phyloP scores from a whole-genome alignment of 1,284 basidiomycete species.

The Boletus subluridellus region DNA sequence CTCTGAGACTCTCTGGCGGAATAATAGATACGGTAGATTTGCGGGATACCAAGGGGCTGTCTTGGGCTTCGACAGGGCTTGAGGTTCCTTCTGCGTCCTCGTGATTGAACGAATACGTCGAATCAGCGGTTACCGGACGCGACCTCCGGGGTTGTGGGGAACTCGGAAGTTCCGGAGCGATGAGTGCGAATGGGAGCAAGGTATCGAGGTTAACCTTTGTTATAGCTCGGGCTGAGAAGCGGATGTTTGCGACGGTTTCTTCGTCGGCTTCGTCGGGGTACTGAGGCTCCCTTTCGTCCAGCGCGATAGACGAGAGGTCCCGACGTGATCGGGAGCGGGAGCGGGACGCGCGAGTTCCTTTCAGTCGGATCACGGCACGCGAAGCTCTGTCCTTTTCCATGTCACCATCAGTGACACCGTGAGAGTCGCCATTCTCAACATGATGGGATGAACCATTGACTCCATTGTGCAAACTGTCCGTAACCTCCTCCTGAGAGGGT shows the following conservation, averaged over 20 bases:
- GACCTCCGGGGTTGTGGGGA: conserved; percentile 36
- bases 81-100: conserved; percentile 19
- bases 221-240: conserved; percentile 67
- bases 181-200: conserved; percentile 71
- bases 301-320: conserved; percentile 52
- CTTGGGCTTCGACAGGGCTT: conserved; percentile 19
- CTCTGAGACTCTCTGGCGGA: conserved; percentile 63
- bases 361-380: conserved; percentile 69
- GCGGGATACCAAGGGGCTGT: conserved; percentile 28
- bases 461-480: conserved; percentile 26
- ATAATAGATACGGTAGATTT: conserved; percentile 45
- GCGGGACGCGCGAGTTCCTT: conserved; percentile 43
- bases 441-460: conserved; percentile 26
- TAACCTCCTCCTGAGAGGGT: conserved; percentile 19
- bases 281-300: conserved; percentile 47
- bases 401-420: conserved; percentile 34
- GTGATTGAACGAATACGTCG: conserved; percentile 8
- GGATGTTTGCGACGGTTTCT: conserved; percentile 63
- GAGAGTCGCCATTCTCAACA: conserved; percentile 27
- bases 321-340: conserved; percentile 72
- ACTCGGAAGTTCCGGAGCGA: conserved; percentile 59
- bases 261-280: conserved; percentile 56
- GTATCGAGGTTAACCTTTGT: conserved; percentile 53
- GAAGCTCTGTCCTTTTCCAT: conserved; percentile 52
- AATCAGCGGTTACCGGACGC: conserved; percentile 19